Base-by-base conservation (phyloP, 495 filamentous ascomycete species). In the Tuber microsphaerosporum region DNA sequence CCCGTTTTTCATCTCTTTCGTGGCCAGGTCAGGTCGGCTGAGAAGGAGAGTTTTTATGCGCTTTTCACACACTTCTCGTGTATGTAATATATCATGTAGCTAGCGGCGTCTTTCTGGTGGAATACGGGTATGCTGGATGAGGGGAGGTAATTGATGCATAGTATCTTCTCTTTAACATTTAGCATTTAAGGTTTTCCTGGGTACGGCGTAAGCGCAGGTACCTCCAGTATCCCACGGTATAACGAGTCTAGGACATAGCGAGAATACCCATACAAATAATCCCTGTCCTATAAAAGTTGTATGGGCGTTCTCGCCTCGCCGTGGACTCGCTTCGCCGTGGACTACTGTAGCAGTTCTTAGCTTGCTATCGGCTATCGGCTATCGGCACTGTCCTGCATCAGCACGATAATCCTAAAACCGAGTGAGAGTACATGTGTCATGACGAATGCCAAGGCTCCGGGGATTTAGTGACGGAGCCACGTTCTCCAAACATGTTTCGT, bases 61-160 rank as follows among this genome's bases (percentile, higher is more conserved):
- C 26, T 65, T 31, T 65, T 34, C 26, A 14, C 56, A 34, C 56
- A 16, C 26, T 19, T 46, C 17, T 34, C 34, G 56, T 61, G 56
- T 65, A 65, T 65, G 14, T 65, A 65, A 65, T 65, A 65, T 65
- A 65, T 65, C 56, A 65, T 65, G 26, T 65, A 65, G 56, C 26
- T 65, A 34, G 56, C 26, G 56, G 56, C 56, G 26, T 65, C 56
- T 34, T 19, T 65, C 56, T 26, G 56, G 26, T 19, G 56, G 56
- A 65, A 65, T 34, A 34, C 26, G 10, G 56, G 16, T 65, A 26
- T 14, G 14, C 56, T 65, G 56, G 34, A 26, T 14, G 6, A 34
- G 56, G 56, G 56, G 56, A 65, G 26, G 26, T 65, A 34, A 65
- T 65, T 12, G 56, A 31, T 31, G 26, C 26, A 7, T 14, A 12